Base-by-base conservation (phyloP, 192 early-diverging fungal genomes). In the Dissophora globulifera region DNA sequence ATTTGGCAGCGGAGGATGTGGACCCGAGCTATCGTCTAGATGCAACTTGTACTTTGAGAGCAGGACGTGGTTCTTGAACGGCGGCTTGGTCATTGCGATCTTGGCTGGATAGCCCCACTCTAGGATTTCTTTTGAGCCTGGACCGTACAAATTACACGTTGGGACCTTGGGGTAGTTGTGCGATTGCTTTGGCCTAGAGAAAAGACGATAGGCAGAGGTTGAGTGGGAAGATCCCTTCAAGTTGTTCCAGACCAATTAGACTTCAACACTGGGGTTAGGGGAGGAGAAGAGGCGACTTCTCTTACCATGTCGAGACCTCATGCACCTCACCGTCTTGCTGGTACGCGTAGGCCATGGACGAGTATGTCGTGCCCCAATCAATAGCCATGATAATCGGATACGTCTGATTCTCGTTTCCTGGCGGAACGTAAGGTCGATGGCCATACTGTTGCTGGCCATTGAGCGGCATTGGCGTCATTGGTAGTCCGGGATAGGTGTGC, bases 31-130 rank as follows among this genome's bases (percentile, higher is more conserved):
- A 50, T 83, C 78, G 33, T 79, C 83, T 22, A 87, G 58, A 49
- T 82, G 83, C 4, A 87, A 49, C 32, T 87, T 87, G 57, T 84
- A 85, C 54, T 85, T 85, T 4, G 84, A 85, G 29, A 85, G 60
- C 8, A 85, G 49, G 19, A 85, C 42, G 15, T 67, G 57, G 45
- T 85, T 78, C 2, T 58, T 59, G 49, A 59, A 83, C 25, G 80
- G 82, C 16, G 81, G 84, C 47, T 81, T 82, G 47, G 79, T 71
- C 20, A 82, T 80, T 42, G 67, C 57, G 26, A 75, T 61, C 56
- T 80, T 78, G n/a, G 84, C 84, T 9, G 78, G 76, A 49, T 85
- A 79, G 1, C 84, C 84, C 84, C 84, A 85, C 19, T 83, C 81
- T 2, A 79, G 47, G 3, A 85, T 60, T 15, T 78, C 58, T 12